These are phyloP conservation scores for Aspergillus bridgeri DNA, from an alignment of 495 filamentous ascomycete genomes.

Conservation along the genomic window DNA sequence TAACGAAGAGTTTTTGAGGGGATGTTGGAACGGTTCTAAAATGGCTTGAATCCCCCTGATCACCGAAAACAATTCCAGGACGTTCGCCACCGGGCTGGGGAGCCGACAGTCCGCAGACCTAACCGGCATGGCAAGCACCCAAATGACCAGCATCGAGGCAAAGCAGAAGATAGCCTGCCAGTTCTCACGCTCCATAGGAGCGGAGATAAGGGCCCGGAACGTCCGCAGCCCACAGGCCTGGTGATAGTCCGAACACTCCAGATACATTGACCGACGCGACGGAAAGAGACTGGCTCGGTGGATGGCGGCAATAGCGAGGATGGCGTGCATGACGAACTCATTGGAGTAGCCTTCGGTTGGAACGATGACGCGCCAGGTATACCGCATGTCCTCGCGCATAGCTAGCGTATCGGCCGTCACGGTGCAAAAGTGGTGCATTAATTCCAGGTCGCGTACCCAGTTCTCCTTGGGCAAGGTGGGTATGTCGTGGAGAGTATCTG, in stretches of 20 bases:
- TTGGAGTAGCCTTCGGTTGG: neutral
- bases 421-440: neutral
- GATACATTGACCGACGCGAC: neutral
- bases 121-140: neutral
- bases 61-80: neutral
- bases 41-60: neutral
- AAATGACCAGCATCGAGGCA: neutral
- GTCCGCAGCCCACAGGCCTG: neutral
- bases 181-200: neutral
- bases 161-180: neutral
- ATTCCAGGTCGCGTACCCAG: neutral
- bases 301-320: neutral
- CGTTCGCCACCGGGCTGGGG: neutral
- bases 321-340: neutral
- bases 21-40: neutral
- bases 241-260: neutral
- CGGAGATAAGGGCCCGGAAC: neutral
- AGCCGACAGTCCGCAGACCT: neutral
- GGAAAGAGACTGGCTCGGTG: neutral
- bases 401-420: neutral
- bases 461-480: neutral
- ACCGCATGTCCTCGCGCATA: neutral
- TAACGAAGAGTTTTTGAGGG: neutral
- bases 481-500: neutral
- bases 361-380: neutral